Evolutionary conservation across 768 basidiomycete species (phyloP), one percentile per base, ranked within the genome.

Genomic region (Mycena metata): DNA sequence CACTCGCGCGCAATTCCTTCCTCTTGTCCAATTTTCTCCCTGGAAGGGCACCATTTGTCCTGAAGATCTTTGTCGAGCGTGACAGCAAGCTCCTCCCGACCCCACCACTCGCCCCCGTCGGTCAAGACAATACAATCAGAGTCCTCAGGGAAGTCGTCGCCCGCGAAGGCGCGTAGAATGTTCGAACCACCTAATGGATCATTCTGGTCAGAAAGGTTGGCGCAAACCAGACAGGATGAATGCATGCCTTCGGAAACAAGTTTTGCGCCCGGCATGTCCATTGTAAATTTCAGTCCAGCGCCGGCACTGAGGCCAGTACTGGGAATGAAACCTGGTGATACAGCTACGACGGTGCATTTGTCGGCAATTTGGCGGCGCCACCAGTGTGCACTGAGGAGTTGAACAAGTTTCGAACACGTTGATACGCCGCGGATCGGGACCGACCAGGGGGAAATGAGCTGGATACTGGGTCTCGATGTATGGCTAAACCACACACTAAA

Each of bases 41-140:
- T 54, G 8, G 51, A 45, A 6, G 46, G 50, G 9, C 33, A 50
- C 70, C 66, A 71, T 45, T 51, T 33, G 15, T 67, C 70, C 59
- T 64, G 62, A 50, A 67, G n/a, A 50, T 21, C 42, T 52, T 43
- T 64, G 46, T 67, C 62, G 17, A 71, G 52, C 2, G 61, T 55
- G 43, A 49, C 10, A 24, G n/a, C 49, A n/a, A 60, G 46, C 16
- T 26, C 52, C 2, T 64, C 57, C 26, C 24, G n/a, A 8, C 36
- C 49, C 70, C 70, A 71, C 70, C 70, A 71, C 60, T 67, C 70
- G 23, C 70, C 70, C 70, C 70, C 67, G 65, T 66, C 67, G n/a
- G 70, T 71, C 39, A 71, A 35, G 52, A 71, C 67, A 3, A 71
- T 64, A 7, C 36, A 58, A 39, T 71, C 66, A 19, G 24, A 24